These are phyloP conservation scores for Volutella citrinella DNA, from an alignment of 2,329 filamentous ascomycete species.

Conservation along the genomic window DNA sequence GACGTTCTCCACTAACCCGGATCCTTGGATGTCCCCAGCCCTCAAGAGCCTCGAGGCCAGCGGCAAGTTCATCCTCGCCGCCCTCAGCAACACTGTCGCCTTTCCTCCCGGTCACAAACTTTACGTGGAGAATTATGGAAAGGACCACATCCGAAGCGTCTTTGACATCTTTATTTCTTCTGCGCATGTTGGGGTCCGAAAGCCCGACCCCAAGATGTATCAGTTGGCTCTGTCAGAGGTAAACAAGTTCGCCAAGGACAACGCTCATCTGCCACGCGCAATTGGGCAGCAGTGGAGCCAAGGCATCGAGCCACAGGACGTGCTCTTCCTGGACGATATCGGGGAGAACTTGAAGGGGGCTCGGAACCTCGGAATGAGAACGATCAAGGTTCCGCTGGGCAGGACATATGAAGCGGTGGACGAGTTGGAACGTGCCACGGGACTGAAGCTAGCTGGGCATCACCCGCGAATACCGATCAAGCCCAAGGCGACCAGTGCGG, in stretches of 20 bases:
- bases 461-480: slow-evolving; percentile 50
- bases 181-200: slow-evolving; percentile 82
- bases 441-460: slow-evolving; percentile 57
- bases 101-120: slow-evolving; percentile 75
- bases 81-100: slow-evolving; percentile 85
- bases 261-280: slow-evolving; percentile 39
- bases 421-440: slow-evolving; percentile 73
- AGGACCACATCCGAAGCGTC: slow-evolving; percentile 57
- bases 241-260: slow-evolving; percentile 57
- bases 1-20: slow-evolving; percentile 63
- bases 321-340: slow-evolving; percentile 92
- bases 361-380: slow-evolving; percentile 70
- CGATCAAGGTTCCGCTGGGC: slow-evolving; percentile 81
- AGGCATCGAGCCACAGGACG: slow-evolving; percentile 59
- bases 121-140: slow-evolving; percentile 46
- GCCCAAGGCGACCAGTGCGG: slow-evolving; percentile 31
- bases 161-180: slow-evolving; percentile 90
- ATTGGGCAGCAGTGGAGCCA: slow-evolving; percentile 41
- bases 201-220: slow-evolving; percentile 84
- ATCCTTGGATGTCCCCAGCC: slow-evolving; percentile 88
- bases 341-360: slow-evolving; percentile 87
- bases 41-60: slow-evolving; percentile 64
- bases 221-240: slow-evolving; percentile 66
- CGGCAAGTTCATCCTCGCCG: slow-evolving; percentile 69
- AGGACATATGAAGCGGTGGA: slow-evolving; percentile 76